Conservation (phyloP, 306 rosid genomes). For the Sindora glabra region DNA sequence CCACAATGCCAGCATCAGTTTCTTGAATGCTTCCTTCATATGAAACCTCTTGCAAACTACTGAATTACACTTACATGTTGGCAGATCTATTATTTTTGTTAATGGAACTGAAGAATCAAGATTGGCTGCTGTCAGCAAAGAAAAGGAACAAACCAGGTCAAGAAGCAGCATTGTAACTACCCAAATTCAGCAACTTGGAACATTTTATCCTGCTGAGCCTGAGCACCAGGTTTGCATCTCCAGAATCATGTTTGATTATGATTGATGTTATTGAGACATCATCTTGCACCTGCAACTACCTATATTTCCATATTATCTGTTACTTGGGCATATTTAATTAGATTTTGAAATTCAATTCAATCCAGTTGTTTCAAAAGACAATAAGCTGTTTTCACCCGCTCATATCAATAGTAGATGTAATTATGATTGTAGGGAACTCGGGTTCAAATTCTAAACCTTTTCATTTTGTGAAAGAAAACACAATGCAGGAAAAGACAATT, state of each 20-base stretch:
- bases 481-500: too few species aligned
- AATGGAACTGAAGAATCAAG: constrained; percentile 79
- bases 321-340: not conserved
- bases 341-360: not conserved
- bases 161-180: constrained; percentile 74
- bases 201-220: constrained; percentile 73
- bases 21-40: not conserved
- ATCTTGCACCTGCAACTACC: not conserved
- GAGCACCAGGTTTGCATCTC: constrained; percentile 73
- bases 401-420: too few species aligned
- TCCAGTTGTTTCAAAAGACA: too few species aligned
- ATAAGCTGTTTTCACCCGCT: too few species aligned
- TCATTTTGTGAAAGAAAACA: too few species aligned
- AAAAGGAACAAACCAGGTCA: constrained; percentile 75
- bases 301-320: not conserved
- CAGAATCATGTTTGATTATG: not conserved
- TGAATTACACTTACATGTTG: constrained; percentile 3
- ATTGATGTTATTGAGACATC: not conserved
- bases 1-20: constrained; percentile 4
- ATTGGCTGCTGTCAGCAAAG: constrained; percentile 73
- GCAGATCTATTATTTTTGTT: constrained; percentile 77
- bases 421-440: too few species aligned
- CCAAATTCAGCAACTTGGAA: constrained; percentile 62
- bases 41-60: not conserved
- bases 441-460: too few species aligned